phyloP scores from a whole-genome alignment of 2,329 filamentous ascomycete genomes.

The Teratosphaeriaceae sp. region DNA sequence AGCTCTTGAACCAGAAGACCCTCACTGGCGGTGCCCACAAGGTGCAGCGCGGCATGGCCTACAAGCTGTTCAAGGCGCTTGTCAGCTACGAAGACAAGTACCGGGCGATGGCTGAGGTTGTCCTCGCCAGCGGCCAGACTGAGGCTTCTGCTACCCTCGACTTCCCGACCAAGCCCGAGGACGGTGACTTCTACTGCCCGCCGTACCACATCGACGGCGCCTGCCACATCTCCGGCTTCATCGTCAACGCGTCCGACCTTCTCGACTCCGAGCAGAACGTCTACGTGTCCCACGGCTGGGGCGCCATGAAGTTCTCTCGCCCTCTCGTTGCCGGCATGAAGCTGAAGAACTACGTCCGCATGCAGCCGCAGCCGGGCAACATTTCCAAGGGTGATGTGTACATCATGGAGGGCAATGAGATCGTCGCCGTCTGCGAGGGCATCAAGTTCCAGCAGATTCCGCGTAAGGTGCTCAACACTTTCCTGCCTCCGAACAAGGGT shows the following conservation, averaged over 20 bases:
- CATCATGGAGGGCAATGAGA: slow-evolving; percentile 2
- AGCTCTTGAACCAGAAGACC: neutral
- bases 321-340: neutral
- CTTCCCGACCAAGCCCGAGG: slow-evolving; percentile 5
- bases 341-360: slow-evolving; percentile 4
- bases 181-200: slow-evolving; percentile 8
- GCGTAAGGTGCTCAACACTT: slow-evolving; percentile 58
- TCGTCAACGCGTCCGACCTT: slow-evolving; percentile 15
- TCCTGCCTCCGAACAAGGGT: slow-evolving; percentile 54
- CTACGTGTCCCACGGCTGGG: slow-evolving; percentile 30
- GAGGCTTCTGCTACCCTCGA: slow-evolving; percentile 12
- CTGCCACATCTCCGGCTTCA: slow-evolving; percentile 23
- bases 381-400: slow-evolving; percentile 5
- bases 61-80: slow-evolving; percentile 4
- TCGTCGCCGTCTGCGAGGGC: slow-evolving; percentile 1
- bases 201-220: slow-evolving; percentile 32
- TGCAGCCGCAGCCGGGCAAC: slow-evolving; percentile 1
- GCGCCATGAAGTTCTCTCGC: neutral
- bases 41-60: neutral
- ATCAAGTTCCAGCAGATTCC: slow-evolving; percentile 56
- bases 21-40: neutral
- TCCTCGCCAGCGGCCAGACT: slow-evolving; percentile 22
- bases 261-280: slow-evolving; percentile 22
- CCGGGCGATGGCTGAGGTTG: slow-evolving; percentile 32
- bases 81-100: slow-evolving; percentile 16